Evolutionary conservation across 2,329 filamentous ascomycete species (phyloP).

Genomic region (Alternaria novae-zelandiae): DNA sequence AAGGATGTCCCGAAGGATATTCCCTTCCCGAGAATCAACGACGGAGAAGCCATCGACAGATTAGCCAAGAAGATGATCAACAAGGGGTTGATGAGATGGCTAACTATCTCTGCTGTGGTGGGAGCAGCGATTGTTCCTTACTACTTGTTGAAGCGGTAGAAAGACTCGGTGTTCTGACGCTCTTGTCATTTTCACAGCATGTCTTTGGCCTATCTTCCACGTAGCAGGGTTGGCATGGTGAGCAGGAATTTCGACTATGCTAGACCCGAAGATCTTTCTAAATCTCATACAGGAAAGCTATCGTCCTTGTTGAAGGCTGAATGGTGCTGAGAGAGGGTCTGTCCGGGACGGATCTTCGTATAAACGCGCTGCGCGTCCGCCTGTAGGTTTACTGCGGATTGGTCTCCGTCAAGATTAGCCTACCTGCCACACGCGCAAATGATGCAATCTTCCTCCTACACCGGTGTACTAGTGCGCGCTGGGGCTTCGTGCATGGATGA

Average conservation of each 20-base stretch:
- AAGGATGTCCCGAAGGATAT: conserved; percentile 19
- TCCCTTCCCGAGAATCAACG: conserved; percentile 31
- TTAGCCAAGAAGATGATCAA: conserved; percentile 21
- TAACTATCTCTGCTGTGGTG: conserved; percentile 9
- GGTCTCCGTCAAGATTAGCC: not conserved
- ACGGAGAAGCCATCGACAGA: conserved; percentile 28
- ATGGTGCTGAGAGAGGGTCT: not conserved
- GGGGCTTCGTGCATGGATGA: not conserved
- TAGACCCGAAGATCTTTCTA: not conserved
- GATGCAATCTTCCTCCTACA: not conserved
- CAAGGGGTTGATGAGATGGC: conserved; percentile 44
- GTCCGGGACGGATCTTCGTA: not conserved
- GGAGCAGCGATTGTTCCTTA: not conserved
- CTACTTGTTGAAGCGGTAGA: not conserved
- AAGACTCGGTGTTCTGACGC: not conserved
- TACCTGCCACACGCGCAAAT: not conserved
- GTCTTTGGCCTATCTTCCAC: not conserved
- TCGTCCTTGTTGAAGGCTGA: not conserved
- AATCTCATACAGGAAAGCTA: not conserved
- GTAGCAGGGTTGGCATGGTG: not conserved
- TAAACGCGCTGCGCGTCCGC: not conserved
- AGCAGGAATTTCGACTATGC: not conserved
- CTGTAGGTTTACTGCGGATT: not conserved
- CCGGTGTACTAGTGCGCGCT: not conserved
- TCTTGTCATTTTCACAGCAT: not conserved